A percentile compares a stretch with the other conserved stretches of the same genome.
Conservation (phyloP, 495 filamentous ascomycete genomes). For the Neurospora sp. region DNA sequence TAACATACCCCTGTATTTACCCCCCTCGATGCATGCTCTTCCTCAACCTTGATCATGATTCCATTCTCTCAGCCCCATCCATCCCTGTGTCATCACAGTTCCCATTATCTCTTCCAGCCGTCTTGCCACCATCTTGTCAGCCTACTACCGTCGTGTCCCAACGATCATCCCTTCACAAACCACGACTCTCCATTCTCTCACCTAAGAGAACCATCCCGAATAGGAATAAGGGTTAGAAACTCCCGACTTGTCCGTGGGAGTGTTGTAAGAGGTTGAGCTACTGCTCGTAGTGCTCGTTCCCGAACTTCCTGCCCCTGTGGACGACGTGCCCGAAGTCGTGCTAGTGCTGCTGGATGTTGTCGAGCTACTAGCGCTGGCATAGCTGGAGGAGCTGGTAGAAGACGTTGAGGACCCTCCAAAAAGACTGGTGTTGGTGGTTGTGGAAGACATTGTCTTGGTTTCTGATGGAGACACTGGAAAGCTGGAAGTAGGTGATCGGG, state of each 20-base stretch:
- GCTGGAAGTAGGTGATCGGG: neutral
- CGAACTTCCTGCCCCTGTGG: neutral
- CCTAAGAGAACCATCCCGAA: neutral
- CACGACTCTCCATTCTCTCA: neutral
- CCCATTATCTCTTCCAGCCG: neutral
- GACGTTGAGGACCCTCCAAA: neutral
- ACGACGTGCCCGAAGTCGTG: neutral
- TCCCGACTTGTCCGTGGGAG: neutral
- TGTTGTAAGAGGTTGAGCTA: neutral
- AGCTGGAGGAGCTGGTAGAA: neutral
- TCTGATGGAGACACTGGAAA: neutral
- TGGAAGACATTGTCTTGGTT: neutral
- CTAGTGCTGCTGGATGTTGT: neutral
- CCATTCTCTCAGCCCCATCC: neutral
- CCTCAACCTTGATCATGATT: neutral
- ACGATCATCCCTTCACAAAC: neutral
- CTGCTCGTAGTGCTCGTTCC: neutral
- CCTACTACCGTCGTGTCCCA: neutral
- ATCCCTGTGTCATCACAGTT: neutral
- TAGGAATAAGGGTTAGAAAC: neutral
- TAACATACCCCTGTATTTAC: neutral
- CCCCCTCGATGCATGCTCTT: neutral
- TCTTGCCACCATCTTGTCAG: neutral
- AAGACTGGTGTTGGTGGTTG: neutral
- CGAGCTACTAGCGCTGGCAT: neutral